Evolutionary conservation across 2,329 filamentous ascomycete species (phyloP), one percentile per base, ranked within the genome.

Genomic region (Sclerotinia minor): DNA sequence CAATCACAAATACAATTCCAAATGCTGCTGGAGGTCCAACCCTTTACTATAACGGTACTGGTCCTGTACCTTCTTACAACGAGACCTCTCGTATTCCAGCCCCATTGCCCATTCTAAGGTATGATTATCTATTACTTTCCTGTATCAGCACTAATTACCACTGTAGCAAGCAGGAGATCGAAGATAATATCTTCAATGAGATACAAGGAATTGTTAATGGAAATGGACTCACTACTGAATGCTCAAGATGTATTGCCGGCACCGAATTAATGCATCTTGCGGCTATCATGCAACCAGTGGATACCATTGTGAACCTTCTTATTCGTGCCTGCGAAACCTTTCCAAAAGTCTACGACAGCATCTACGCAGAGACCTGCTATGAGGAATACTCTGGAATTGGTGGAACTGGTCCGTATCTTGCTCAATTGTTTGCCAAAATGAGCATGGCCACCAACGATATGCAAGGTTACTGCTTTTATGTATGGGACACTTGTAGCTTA

Each of bases 341-440:
- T 32, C 66, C 66, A 17, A 58, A 44, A 26, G 60, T 68, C 13
- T 44, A 45, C 13, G 66, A 65, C 35, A 68, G 66, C 32, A 68
- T 65, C 29, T 68, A 64, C 29, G 64, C 64, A 5, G 5, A 60
- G 35, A 50, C 64, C 32, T 68, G 60, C 26, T 65, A 64, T 35
- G 66, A 68, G 24, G 60, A 68, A 35, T 65, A 65, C 52, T 59
- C 60, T 32, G 66, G 61, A 58, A 68, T 68, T 52, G 60, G 66
- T 13, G 58, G 66, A 52, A 68, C 59, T 38, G 66, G 66, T 45
- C 59, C 64, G 11, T 61, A 61, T 61, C 55, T 67, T 44, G 60
- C 41, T 53, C 66, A 68, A 26, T 13, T 55, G 5, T 67, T 61
- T 61, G 64, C 64, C 29, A 67, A 35, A 32, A 65, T 54, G 66